These are phyloP conservation scores for Aspergillus tanneri DNA, from an alignment of 2,329 filamentous ascomycete genomes.

Conservation along the genomic window DNA sequence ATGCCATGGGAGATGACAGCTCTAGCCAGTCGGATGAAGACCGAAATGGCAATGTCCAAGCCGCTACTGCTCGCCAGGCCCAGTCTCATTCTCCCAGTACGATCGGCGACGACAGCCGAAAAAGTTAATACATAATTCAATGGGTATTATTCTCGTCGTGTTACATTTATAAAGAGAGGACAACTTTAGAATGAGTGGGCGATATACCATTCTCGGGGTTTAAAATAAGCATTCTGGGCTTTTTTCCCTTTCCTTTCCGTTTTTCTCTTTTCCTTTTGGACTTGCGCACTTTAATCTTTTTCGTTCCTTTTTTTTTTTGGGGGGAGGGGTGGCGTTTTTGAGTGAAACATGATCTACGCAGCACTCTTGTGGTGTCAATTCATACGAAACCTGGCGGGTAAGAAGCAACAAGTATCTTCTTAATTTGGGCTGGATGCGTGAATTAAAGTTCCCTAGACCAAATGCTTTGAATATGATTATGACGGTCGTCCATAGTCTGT, in stretches of 20 bases:
- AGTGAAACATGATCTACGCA: conserved; percentile 31
- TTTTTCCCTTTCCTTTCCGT: conserved; percentile 9
- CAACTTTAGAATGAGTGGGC: conserved; percentile 18
- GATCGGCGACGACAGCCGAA: conserved; percentile 46
- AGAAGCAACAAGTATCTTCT: background rate
- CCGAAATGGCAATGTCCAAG: conserved; percentile 26
- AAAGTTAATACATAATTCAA: conserved; percentile 4
- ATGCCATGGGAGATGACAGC: conserved; percentile 43
- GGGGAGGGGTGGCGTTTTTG: conserved; percentile 31
- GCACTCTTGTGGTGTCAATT: conserved; percentile 23
- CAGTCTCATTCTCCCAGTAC: conserved; percentile 46
- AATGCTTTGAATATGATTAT: conserved; percentile 15
- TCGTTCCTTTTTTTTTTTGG: conserved; percentile 9
- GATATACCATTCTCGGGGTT: conserved; percentile 15
- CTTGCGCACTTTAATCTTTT: conserved; percentile 14
- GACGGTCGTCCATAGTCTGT: conserved; percentile 14
- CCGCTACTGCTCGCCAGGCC: conserved; percentile 16
- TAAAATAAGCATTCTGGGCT: background rate
- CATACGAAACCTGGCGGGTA: conserved; percentile 20
- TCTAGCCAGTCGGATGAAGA: conserved; percentile 52
- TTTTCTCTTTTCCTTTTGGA: conserved; percentile 14
- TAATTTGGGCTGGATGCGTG: conserved; percentile 9
- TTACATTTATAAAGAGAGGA: conserved; percentile 23
- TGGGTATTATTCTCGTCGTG: conserved; percentile 50
- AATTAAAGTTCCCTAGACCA: conserved; percentile 15